These are phyloP conservation scores for Centaurea solstitialis DNA, from an alignment of 129 eudicot species.

Conservation along the genomic window DNA sequence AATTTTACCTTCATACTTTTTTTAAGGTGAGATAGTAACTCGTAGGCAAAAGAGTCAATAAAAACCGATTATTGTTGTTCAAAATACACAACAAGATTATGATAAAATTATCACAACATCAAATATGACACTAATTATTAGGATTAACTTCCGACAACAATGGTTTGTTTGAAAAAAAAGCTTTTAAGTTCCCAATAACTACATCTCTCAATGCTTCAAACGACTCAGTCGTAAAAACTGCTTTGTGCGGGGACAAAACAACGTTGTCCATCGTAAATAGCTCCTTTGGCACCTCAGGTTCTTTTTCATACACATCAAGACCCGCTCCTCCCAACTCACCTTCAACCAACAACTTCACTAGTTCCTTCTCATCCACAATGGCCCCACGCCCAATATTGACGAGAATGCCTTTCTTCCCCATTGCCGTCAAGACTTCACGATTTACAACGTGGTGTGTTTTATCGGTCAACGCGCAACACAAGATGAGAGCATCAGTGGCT, in stretches of 20 bases:
- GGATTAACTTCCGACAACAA: slow-evolving; percentile 48
- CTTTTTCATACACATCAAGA: slow-evolving; percentile 78
- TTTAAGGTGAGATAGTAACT: background rate
- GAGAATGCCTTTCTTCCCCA: slow-evolving; percentile 63
- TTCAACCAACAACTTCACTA: slow-evolving; percentile 51
- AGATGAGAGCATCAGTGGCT: slow-evolving; percentile 50
- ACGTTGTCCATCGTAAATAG: slow-evolving; percentile 59
- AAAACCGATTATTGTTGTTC: background rate
- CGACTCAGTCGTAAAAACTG: slow-evolving; percentile 60
- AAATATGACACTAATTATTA: slow-evolving; percentile 4
- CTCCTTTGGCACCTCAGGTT: slow-evolving; percentile 71
- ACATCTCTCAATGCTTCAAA: slow-evolving; percentile 38
- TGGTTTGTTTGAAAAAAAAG: slow-evolving; percentile 63
- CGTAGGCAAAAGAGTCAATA: no score
- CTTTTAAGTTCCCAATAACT: slow-evolving; percentile 40
- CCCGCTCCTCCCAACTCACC: slow-evolving; percentile 82
- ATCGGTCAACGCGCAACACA: slow-evolving; percentile 64
- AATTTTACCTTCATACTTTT: no score
- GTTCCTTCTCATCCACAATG: slow-evolving; percentile 64
- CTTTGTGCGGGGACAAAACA: slow-evolving; percentile 72
- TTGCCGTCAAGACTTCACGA: slow-evolving; percentile 51
- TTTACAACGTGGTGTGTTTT: slow-evolving; percentile 66
- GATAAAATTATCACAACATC: background rate
- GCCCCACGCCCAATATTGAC: slow-evolving; percentile 83
- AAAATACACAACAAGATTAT: background rate